Evolutionary conservation across 2,329 filamentous ascomycete species (phyloP).

Genomic region (Phaeosphaeria sp.): DNA sequence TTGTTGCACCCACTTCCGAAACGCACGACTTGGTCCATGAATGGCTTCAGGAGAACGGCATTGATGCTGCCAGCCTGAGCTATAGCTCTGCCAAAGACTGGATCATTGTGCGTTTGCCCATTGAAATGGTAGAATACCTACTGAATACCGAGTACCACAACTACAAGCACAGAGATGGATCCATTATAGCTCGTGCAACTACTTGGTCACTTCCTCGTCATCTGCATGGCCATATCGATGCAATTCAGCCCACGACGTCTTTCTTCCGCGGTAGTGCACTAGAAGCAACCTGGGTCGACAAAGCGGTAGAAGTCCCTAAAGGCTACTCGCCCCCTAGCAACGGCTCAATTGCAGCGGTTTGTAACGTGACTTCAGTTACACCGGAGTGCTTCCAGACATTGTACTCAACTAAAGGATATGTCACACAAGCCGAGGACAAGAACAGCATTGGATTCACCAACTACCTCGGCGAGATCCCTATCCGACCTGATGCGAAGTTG

Average conservation of each 20-base stretch:
- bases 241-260: constrained; percentile 67
- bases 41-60: constrained; percentile 63
- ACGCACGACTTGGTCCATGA: constrained; percentile 61
- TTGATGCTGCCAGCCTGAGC: constrained; percentile 52
- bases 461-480: constrained; percentile 58
- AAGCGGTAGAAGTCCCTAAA: constrained; percentile 28
- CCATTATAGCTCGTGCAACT: constrained; percentile 59
- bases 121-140: constrained; percentile 60
- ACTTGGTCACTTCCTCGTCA: constrained; percentile 65
- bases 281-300: constrained; percentile 29
- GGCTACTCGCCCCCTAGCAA: constrained; percentile 38
- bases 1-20: constrained; percentile 62
- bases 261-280: constrained; percentile 53
- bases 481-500: constrained; percentile 62
- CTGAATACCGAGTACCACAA: constrained; percentile 58
- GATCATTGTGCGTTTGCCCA: constrained; percentile 61
- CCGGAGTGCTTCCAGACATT: constrained; percentile 62
- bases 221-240: constrained; percentile 65
- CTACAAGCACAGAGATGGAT: constrained; percentile 63
- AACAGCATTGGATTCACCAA: constrained; percentile 59
- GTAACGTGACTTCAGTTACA: constrained; percentile 61
- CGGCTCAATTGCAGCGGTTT: constrained; percentile 50
- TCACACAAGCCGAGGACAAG: constrained; percentile 50
- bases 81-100: constrained; percentile 65
- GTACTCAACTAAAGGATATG: constrained; percentile 63